Base-by-base conservation (phyloP, 192 early-diverging fungal species). In the Ambispora gerdemannii region DNA sequence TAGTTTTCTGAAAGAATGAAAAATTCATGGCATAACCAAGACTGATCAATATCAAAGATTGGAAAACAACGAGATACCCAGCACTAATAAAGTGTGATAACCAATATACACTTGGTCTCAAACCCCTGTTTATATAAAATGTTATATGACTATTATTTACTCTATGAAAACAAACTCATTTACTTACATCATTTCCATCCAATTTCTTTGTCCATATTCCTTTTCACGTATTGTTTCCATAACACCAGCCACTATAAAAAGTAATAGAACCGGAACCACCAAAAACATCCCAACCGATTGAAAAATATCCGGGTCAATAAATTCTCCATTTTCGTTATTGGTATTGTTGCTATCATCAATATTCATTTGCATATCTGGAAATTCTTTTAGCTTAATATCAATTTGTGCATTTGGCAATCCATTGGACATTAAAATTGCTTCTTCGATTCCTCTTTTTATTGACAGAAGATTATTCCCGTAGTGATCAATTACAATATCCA, bases 131-230 rank as follows among this genome's bases (percentile, higher is more conserved):
- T n/a, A n/a, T n/a, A n/a, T n/a, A n/a, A n/a, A n/a, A n/a, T n/a
- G n/a, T n/a, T n/a, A n/a, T n/a, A n/a, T n/a, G n/a, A n/a, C n/a
- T n/a, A n/a, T n/a, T n/a, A n/a, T n/a, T n/a, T n/a, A 92, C 89
- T 82, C 89, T 89, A 33, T 88, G 80, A 84, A 92, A 88, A 49
- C 82, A 83, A 67, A 86, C 85, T 11, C 87, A 81, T 69, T 92
- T 70, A 51, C 89, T 86, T 25, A 72, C 70, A 63, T 92, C 90
- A 71, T 92, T 91, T 70, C 92, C 90, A n/a, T 81, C 73, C 0
- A 92, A 89, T 51, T 92, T 86, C 31, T 82, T 85, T 66, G 88
- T 88, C 43, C 92, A 78, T 30, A 81, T 72, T 49, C 61, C 68
- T 73, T 82, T 81, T 35, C 83, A 84, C 52, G 85, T 81, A 43